Conservation (phyloP, 805 yeast species). For the Nakazawaea wyomingensis region DNA sequence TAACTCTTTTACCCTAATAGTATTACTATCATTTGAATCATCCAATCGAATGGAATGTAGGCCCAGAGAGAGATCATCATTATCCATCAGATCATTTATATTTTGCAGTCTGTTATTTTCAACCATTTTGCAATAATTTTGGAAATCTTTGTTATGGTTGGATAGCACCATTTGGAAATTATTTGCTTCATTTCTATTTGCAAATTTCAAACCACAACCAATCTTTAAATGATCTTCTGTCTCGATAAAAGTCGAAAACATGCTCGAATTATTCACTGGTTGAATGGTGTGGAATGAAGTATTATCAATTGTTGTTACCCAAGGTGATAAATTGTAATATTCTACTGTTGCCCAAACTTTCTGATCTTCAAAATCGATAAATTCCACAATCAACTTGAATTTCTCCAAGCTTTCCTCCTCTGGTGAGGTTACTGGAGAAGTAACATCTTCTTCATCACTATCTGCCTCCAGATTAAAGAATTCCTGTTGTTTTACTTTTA, state of each 20-base stretch:
- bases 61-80: neutral
- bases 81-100: neutral
- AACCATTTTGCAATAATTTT: conserved; percentile 6
- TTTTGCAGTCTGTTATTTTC: conserved; percentile 1
- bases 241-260: conserved; percentile 3
- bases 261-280: conserved; percentile 5
- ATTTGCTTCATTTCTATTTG: conserved; percentile 6
- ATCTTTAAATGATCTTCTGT: neutral
- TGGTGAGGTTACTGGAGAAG: neutral
- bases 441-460: conserved; percentile 4
- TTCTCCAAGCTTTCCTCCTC: conserved; percentile 5
- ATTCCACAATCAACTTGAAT: conserved; percentile 7
- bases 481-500: conserved; percentile 9
- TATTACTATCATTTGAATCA: neutral
- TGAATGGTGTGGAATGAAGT: conserved; percentile 9
- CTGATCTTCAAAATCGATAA: neutral
- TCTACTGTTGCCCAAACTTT: conserved; percentile 5
- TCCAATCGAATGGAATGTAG: neutral
- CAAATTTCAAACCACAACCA: conserved; percentile 12
- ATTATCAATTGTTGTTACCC: conserved; percentile 7
- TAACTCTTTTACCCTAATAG: neutral
- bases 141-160: conserved; percentile 6
- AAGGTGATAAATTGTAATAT: conserved; percentile 7
- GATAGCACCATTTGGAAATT: conserved; percentile 8
- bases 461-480: conserved; percentile 3